Base-by-base conservation (phyloP, 2,329 filamentous ascomycete species). In the Harringtonia lauricola region DNA sequence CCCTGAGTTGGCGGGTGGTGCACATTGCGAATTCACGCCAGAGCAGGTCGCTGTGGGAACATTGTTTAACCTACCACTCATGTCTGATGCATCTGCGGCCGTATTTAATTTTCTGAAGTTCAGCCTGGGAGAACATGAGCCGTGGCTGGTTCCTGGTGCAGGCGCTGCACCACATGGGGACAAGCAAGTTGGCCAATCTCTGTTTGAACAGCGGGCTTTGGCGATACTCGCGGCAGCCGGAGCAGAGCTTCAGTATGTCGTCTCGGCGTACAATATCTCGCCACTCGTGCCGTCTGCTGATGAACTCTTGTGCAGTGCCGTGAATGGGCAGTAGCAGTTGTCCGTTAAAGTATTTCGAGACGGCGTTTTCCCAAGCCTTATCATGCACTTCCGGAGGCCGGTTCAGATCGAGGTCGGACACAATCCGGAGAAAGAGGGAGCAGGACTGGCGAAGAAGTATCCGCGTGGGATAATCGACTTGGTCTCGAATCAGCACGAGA, bases 381-480 rank as follows among this genome's bases (percentile, higher is more conserved):
- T 41, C 29, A 30, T 26, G 6, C 28, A 41, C 29, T 34, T 34
- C 29, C n/a, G 39, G 30, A n/a, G 39, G 39, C 29, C 30, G 18
- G 13, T 21, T 10, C 29, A 19, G 21, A 15, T 34, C 39, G 29
- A 35, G 21, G 15, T 41, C 15, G 12, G 30, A 31, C 39, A 41
- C 39, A 24, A 41, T 22, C 14, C 39, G 39, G 29, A 41, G 30
- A 41, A 41, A 41, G 39, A 33, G 29, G 22, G 39, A 41, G 39
- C 39, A 41, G 19, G 39, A 41, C 39, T 41, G 39, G 39, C 39
- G 39, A 17, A 33, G 18, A 41, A 35, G 29, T 5, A 41, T 41
- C 21, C 39, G 17, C 21, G 39, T 41, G 14, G 29, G 39, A 10
- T 41, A 41, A 15, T 41, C 39, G 30, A 21, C 28, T 31, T 41